A percentile compares a stretch with the other conserved stretches of the same genome.
phyloP scores from a whole-genome alignment of 2,329 filamentous ascomycete genomes.

The Blastomyces gilchristii region DNA sequence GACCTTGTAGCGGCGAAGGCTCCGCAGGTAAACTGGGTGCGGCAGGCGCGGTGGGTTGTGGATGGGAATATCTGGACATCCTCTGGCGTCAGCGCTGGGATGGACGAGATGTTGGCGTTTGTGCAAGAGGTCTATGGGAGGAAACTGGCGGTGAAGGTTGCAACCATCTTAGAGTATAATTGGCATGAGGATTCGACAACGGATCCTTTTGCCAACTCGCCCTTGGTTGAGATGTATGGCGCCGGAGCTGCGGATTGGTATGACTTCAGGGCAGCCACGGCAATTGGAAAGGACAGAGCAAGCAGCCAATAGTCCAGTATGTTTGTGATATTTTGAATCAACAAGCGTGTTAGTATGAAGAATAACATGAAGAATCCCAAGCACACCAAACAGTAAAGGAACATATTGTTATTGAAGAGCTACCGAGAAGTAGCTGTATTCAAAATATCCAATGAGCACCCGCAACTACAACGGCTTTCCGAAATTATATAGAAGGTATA shows the following conservation, averaged over 20 bases:
- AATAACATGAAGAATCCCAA: too few species aligned
- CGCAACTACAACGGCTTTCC: too few species aligned
- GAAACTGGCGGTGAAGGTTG: conserved; percentile 40
- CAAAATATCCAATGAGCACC: too few species aligned
- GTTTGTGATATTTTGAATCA: not conserved
- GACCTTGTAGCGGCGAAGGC: conserved; percentile 39
- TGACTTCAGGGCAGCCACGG: too few species aligned
- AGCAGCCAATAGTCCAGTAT: too few species aligned
- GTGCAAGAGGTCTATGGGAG: conserved; percentile 46
- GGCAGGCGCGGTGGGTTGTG: conserved; percentile 52
- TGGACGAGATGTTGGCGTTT: conserved; percentile 52
- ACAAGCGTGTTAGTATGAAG: too few species aligned
- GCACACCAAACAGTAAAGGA: too few species aligned
- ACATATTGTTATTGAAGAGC: too few species aligned
- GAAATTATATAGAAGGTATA: not conserved
- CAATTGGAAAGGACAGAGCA: too few species aligned
- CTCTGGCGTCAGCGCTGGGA: conserved; percentile 53
- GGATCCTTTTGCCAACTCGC: conserved; percentile 46
- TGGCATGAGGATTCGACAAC: conserved; percentile 40
- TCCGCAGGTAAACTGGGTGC: conserved; percentile 49
- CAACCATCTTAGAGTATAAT: conserved; percentile 48
- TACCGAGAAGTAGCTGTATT: too few species aligned
- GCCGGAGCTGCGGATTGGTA: too few species aligned
- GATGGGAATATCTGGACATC: conserved; percentile 59
- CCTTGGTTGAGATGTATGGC: not conserved